Conservation (phyloP, 805 yeast species). For the Candida namnaoensis region DNA sequence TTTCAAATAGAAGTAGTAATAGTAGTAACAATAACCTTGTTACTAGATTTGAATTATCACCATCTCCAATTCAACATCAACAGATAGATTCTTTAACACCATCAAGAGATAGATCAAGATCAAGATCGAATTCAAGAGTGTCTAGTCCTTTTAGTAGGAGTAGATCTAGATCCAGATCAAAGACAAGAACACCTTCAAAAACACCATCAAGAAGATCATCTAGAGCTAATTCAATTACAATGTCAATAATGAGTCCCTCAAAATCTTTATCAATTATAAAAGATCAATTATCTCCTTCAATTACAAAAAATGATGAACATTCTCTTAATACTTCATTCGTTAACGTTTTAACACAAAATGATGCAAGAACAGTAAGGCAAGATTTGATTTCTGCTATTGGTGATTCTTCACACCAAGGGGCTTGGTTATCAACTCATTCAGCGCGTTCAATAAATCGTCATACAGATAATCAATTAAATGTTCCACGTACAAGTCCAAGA, state of each 20-base stretch:
- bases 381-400: constrained; percentile 2
- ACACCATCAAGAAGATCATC: no score
- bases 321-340: not conserved
- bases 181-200: not conserved
- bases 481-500: not conserved
- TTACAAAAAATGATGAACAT: not conserved
- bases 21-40: no score
- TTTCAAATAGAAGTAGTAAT: no score
- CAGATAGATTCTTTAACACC: no score
- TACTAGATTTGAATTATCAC: no score
- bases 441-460: no score
- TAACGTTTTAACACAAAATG: not conserved
- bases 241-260: no score
- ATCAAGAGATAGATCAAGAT: not conserved
- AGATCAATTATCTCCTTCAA: not conserved
- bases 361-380: not conserved
- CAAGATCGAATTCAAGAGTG: not conserved
- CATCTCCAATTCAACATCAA: no score
- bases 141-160: not conserved
- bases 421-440: not conserved
- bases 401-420: not conserved
- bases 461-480: no score
- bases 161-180: not conserved
- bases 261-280: constrained; percentile 1
- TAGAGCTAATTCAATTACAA: no score